Base-by-base conservation (phyloP, 1,139 yeast species). In the Wickerhamomyces sp. region DNA sequence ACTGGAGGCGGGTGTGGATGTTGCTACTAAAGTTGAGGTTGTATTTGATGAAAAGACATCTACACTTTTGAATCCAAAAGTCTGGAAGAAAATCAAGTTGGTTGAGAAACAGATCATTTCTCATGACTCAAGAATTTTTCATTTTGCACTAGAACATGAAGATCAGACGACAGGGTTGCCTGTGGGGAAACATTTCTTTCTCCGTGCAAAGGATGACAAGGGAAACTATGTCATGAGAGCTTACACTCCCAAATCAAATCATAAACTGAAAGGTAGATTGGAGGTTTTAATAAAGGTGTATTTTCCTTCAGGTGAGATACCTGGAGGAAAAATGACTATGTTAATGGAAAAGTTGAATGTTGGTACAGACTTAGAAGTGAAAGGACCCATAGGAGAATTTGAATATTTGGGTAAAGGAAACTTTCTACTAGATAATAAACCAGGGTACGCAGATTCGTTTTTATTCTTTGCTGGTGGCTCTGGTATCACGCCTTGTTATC, bases 341-440 rank as follows among this genome's bases (percentile, higher is more conserved):
- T 37, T 55, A 0, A 42, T 64, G 29, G 67, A 64, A 35, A 34
- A 44, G 4, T 34, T 65, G 47, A 31, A 40, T 7, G 34, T 60
- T 27, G 69, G 68, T 1, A 56, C 57, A 11, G 13, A 26, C n/a
- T 47, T 66, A n/a, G 66, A 64, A 38, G 52, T 62, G 32, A 74
- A 79, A 59, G 84, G 84, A 11, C 84, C 84, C 40, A 72, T 76
- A 56, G 84, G 84, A 6, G 78, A 76, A 53, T 78, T 76, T 64
- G 73, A 74, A 48, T 77, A 78, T 72, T 41, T 75, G 70, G 49
- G 71, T 65, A 62, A 75, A 68, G 75, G 77, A 62, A 48, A 45
- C 2, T 52, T 42, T 34, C 7, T 36, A 3, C 30, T 46, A n/a
- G 37, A 48, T 36, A 40, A 45, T 26, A 43, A 61, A 56, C 62